Base-by-base conservation (phyloP, 345 rosid species). In the Pugionium cornutum region DNA sequence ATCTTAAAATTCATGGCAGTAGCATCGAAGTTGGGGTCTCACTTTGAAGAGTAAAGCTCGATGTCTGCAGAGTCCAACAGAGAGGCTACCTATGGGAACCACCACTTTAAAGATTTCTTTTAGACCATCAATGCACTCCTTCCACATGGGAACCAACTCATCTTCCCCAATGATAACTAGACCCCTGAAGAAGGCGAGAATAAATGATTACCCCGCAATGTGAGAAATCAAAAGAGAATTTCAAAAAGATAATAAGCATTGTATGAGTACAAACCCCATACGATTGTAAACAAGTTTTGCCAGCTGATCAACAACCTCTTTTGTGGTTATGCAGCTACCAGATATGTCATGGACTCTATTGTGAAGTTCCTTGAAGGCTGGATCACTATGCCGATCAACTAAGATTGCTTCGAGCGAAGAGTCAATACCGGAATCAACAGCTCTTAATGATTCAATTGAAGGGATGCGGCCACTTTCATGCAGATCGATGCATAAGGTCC, bases 31-130 rank as follows among this genome's bases (percentile, higher is more conserved):
- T 44, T 61, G 67, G 67, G 58, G 42, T 74, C 88, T 80, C 80
- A 91, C 99, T 82, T 95, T 95, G 83, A 95, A 95, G 66, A 95
- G 81, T 73, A 91, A 78, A 75, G 96, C 83, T 65, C 99, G 91
- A 77, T 95, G 98, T 78, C 95, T 83, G 87, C 99, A 95, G 65
- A 89, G 86, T 72, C 99, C 99, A 80, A 78, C 75, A 36, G 91
- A 86, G 62, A 95, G 81, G 80, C 91, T 90, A 60, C 99, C 94
- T 40, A 95, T 85, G 56, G 98, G 96, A 77, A 91, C 80, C 64
- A 95, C 94, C 61, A 89, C 83, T 58, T 92, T 91, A 63, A 89
- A 81, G 84, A 87, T 64, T 74, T 87, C 90, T 83, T 87, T 95
- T 66, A 89, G 75, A 75, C 87, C 86, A 62, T 82, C 77, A 60